Base-by-base conservation (phyloP, 306 rosid species). In the Potentilla sterilis region DNA sequence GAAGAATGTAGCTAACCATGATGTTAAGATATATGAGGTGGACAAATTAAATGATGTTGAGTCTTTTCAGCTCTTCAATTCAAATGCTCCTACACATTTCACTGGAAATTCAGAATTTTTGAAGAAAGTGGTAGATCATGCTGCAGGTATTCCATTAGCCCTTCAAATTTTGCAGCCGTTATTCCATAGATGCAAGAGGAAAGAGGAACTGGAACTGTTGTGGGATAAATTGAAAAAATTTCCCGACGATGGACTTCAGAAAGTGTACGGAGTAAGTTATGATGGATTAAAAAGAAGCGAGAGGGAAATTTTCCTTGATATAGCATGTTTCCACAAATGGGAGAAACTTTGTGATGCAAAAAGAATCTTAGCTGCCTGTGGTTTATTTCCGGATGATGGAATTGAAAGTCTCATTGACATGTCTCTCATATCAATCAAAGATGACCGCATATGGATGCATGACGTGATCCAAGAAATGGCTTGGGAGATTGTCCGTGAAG, bases 271-370 rank as follows among this genome's bases (percentile, higher is more conserved):
- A 42, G 1, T 42, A 55, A 80, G 72, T 75, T 80, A 12, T 15
- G 71, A 69, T 69, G 83, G 67, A 19, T 75, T 80, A 58, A 47
- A 69, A 22, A 14, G 49, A 1, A 10, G 14, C 21, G 80, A 70
- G 67, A 82, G 70, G 75, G 74, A 66, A 38, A 73, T 85, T 4
- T 85, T 85, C 66, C 63, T 85, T n/a, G 76, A 62, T 18, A 57
- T 73, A 1, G 77, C 44, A 9, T 86, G 89, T 73, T 88, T 86
- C 72, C 82, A n/a, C n/a, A n/a, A n/a, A n/a, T n/a, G n/a, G n/a
- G n/a, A n/a, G n/a, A n/a, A n/a, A n/a, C n/a, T n/a, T n/a, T n/a
- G n/a, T n/a, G n/a, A n/a, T n/a, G n/a, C n/a, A n/a, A n/a, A n/a
- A n/a, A n/a, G n/a, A n/a, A n/a, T n/a, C n/a, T n/a, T n/a, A n/a